These are phyloP conservation scores for Skeletonema costatum DNA, from an alignment of 108 stramenopile species.

Conservation along the genomic window DNA sequence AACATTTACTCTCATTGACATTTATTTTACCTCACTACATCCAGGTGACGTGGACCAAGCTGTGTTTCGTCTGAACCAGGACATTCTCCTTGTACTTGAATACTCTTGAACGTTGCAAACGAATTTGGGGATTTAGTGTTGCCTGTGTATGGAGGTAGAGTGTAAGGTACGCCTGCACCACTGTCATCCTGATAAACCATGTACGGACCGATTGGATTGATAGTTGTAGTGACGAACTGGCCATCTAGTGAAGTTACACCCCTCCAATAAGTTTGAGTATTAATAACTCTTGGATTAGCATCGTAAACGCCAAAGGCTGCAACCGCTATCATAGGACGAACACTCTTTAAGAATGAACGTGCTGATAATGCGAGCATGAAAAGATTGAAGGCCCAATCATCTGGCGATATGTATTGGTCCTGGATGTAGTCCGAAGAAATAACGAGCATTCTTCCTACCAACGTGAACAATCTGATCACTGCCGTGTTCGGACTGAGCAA, in stretches of 20 bases:
- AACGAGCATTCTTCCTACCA: constrained; percentile 36
- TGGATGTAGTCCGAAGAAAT: constrained; percentile 38
- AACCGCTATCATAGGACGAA: constrained; percentile 19
- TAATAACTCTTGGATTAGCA: neutral
- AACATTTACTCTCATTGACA: too few species aligned
- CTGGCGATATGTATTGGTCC: constrained; percentile 37
- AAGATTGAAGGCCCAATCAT: constrained; percentile 38
- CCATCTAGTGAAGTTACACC: neutral
- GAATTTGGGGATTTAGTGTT: too few species aligned
- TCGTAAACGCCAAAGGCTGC: neutral
- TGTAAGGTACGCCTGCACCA: neutral
- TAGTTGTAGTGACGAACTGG: neutral
- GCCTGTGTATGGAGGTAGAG: neutral
- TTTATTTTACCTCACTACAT: too few species aligned
- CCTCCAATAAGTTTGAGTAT: neutral
- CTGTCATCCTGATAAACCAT: neutral
- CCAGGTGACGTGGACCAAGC: too few species aligned
- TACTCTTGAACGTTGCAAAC: neutral
- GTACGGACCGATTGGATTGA: neutral
- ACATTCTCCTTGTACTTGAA: neutral
- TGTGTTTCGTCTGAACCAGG: too few species aligned
- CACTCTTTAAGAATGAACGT: constrained; percentile 24
- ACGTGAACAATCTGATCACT: constrained; percentile 33
- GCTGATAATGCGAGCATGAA: constrained; percentile 37
- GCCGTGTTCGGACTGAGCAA: constrained; percentile 37